Conservation (phyloP, 2,329 filamentous ascomycete genomes). For the Fusarium anthophilum region DNA sequence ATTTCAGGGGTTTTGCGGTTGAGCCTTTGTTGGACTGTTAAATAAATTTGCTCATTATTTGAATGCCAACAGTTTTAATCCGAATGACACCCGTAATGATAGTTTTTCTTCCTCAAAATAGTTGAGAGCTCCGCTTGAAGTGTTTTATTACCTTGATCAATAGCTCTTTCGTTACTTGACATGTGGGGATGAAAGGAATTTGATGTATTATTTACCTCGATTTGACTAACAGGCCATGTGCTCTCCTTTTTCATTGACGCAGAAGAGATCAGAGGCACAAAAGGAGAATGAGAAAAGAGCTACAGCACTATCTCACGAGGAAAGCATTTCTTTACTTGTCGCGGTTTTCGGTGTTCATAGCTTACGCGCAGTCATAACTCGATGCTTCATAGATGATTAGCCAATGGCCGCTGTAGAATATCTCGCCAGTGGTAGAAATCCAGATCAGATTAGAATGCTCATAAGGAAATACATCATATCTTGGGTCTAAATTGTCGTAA, state of each 20-base stretch:
- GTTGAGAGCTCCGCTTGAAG: rapidly evolving
- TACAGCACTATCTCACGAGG: rapidly evolving
- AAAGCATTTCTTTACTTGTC: neutral
- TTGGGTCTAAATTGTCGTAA: too few relatives aligned
- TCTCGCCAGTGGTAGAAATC: neutral
- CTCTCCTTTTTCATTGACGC: neutral
- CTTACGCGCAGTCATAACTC: neutral
- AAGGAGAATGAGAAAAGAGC: neutral
- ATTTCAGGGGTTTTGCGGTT: neutral
- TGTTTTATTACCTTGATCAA: rapidly evolving
- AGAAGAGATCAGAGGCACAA: neutral
- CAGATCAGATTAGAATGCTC: neutral
- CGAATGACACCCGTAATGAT: neutral
- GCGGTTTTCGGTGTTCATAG: neutral
- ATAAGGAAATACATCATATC: neutral
- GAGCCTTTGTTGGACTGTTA: neutral
- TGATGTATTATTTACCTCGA: too few relatives aligned
- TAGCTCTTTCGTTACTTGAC: neutral
- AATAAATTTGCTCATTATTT: neutral
- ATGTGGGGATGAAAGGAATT: neutral
- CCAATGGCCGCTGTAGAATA: rapidly evolving
- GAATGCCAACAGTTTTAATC: rapidly evolving
- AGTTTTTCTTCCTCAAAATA: neutral
- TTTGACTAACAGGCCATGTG: too few relatives aligned
- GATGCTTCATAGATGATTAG: neutral